These are phyloP conservation scores for Perkinsus marinus DNA, from an alignment of 169 alveolate genomes.

Conservation along the genomic window DNA sequence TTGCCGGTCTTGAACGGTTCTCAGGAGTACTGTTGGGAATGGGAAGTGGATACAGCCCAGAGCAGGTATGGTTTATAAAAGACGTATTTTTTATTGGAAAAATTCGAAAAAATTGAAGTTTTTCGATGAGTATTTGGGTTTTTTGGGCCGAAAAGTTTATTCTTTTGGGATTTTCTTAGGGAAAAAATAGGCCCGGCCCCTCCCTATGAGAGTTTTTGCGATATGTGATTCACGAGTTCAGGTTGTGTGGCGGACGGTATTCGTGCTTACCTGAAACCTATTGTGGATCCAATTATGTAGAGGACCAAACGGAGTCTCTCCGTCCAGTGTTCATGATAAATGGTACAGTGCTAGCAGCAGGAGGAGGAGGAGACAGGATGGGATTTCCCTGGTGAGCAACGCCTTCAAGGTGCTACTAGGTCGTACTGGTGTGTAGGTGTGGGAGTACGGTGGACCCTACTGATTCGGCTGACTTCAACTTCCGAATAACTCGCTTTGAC, in stretches of 20 bases:
- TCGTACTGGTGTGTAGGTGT: not conserved
- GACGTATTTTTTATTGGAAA: too few species aligned
- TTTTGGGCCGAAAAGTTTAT: too few species aligned
- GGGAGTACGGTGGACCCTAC: not conserved
- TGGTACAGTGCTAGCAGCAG: not conserved
- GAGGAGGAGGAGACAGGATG: not conserved
- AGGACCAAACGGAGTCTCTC: not conserved
- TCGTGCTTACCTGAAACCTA: not conserved
- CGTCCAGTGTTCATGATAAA: not conserved
- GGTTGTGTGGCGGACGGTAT: not conserved
- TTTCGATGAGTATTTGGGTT: too few species aligned
- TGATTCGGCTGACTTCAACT: not conserved
- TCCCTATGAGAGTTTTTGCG: too few species aligned
- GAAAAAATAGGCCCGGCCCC: too few species aligned
- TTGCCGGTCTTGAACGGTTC: not conserved
- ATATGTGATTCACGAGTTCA: too few species aligned
- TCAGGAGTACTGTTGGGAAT: not conserved
- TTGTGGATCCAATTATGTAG: not conserved
- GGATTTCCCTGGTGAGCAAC: conserved; percentile 1
- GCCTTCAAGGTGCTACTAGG: too few species aligned
- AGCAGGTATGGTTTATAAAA: not conserved
- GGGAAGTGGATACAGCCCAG: not conserved
- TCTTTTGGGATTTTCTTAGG: too few species aligned
- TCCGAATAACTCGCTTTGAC: not conserved
- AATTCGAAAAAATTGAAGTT: too few species aligned